Evolutionary conservation across 2,329 filamentous ascomycete genomes (phyloP), one percentile per base, ranked within the genome.

Genomic region (Colletotrichum lentis): DNA sequence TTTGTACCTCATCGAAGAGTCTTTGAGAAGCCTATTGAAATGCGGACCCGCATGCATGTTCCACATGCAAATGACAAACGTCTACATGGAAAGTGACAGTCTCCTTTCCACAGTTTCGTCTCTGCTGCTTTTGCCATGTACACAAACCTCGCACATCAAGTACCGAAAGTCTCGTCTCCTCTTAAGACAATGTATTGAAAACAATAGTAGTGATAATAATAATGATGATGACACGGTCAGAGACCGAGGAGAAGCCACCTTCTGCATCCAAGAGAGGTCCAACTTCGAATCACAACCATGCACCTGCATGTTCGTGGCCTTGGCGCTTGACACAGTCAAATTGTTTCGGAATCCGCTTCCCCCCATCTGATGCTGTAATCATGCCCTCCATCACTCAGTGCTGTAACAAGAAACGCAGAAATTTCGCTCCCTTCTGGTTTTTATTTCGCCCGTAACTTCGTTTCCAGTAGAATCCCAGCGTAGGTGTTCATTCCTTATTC

Each of bases 291-390:
- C 47, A 35, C 24, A 24, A 47, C 44, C 31, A 12, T 31, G 50
- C 56, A 43, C 37, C 24, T 18, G 49, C 56, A 35, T 61, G 18
- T 44, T 41, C 44, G 20, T 31, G 61, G 60, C 66, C 62, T 61
- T 60, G 56, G 66, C 66, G 66, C 62, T 61, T 69, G 66, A 66
- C 54, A 68, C 66, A 69, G 56, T 46, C 37, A 54, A 54, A 41
- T 31, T 44, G 62, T 69, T 69, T 69, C 62, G 66, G 37, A 69
- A 53, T 61, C n/a, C 12, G 24, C n/a, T 64, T 43, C 35, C 50
- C 43, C 49, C 35, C 35, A 22, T 55, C 7, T 22, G 7, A 31
- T 31, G 35, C 47, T 18, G 49, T 35, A 6, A 14, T 5, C 39
- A n/a, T 37, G 35, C 43, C 43, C 10, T 47, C n/a, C 31, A 31